Evolutionary conservation across 495 filamentous ascomycete genomes (phyloP).

Genomic region (Podospora comata): DNA sequence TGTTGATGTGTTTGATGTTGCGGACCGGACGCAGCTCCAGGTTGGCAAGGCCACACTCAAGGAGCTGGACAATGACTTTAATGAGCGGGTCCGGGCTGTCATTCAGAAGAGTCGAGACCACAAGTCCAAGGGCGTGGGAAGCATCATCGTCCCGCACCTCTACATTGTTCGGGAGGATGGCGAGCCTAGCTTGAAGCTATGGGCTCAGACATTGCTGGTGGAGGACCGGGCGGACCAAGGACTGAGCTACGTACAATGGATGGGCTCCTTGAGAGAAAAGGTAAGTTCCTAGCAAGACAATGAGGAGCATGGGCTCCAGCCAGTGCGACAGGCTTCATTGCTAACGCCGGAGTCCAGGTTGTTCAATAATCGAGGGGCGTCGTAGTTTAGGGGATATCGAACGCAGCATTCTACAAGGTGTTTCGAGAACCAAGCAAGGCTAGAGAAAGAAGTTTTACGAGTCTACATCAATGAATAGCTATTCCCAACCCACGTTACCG

Average conservation of each 20-base stretch:
- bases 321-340: slow-evolving; percentile 15
- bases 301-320: slow-evolving; percentile 15
- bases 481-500: not conserved
- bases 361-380: slow-evolving; percentile 17
- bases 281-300: slow-evolving; percentile 53
- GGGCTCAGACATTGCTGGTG: slow-evolving; percentile 93
- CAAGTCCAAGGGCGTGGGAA: slow-evolving; percentile 77
- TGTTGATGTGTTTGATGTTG: slow-evolving; percentile 81
- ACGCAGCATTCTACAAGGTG: not conserved
- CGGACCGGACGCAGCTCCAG: slow-evolving; percentile 74
- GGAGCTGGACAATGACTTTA: slow-evolving; percentile 92
- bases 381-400: not conserved
- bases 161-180: slow-evolving; percentile 95
- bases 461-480: not conserved
- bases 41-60: slow-evolving; percentile 87
- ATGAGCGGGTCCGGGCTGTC: slow-evolving; percentile 84
- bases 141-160: slow-evolving; percentile 84
- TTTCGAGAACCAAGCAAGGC: not conserved
- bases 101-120: slow-evolving; percentile 89
- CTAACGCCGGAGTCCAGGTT: slow-evolving; percentile 18
- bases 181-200: slow-evolving; percentile 89
- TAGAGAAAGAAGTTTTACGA: not conserved
- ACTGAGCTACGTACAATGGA: slow-evolving; percentile 87
- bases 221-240: slow-evolving; percentile 95
- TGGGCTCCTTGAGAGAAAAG: slow-evolving; percentile 92